Evolutionary conservation across 2,329 filamentous ascomycete genomes (phyloP).

Genomic region (Cladorrhinum sp.): DNA sequence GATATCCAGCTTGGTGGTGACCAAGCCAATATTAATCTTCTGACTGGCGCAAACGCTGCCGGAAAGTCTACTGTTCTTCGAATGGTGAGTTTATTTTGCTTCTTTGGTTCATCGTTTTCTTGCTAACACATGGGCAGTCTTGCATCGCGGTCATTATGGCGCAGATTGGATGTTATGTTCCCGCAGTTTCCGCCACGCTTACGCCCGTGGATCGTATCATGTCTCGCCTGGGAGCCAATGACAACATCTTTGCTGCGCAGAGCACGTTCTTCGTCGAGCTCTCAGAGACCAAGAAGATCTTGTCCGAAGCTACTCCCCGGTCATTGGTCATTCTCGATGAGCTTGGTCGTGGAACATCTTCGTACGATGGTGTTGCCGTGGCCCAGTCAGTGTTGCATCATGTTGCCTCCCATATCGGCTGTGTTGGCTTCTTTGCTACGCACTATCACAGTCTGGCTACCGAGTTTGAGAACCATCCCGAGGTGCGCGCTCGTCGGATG

Average conservation of each 20-base stretch:
- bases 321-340: slow-evolving; percentile 97
- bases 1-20: slow-evolving; percentile 83
- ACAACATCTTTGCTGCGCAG: slow-evolving; percentile 98
- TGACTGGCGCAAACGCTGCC: slow-evolving; percentile 94
- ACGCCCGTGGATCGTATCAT: slow-evolving; percentile 97
- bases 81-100: slow-evolving; percentile 62
- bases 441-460: slow-evolving; percentile 93
- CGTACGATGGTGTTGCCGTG: slow-evolving; percentile 94
- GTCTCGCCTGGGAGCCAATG: slow-evolving; percentile 94
- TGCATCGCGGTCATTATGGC: slow-evolving; percentile 97
- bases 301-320: slow-evolving; percentile 87
- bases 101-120: slow-evolving; percentile 20
- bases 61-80: slow-evolving; percentile 95
- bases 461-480: slow-evolving; percentile 85
- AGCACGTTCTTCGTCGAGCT: slow-evolving; percentile 98
- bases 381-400: slow-evolving; percentile 97
- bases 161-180: slow-evolving; percentile 90
- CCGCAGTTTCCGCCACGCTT: slow-evolving; percentile 74
- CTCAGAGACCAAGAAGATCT: slow-evolving; percentile 96
- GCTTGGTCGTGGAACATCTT: slow-evolving; percentile 88
- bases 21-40: slow-evolving; percentile 76
- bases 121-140: slow-evolving; percentile 52
- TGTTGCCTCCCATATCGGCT: slow-evolving; percentile 87
- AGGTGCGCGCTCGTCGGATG: slow-evolving; percentile 85
- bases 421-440: slow-evolving; percentile 93